Evolutionary conservation across 1,284 basidiomycete species (phyloP), one percentile per base, ranked within the genome.

Genomic region (Ceratobasidium theobromae): DNA sequence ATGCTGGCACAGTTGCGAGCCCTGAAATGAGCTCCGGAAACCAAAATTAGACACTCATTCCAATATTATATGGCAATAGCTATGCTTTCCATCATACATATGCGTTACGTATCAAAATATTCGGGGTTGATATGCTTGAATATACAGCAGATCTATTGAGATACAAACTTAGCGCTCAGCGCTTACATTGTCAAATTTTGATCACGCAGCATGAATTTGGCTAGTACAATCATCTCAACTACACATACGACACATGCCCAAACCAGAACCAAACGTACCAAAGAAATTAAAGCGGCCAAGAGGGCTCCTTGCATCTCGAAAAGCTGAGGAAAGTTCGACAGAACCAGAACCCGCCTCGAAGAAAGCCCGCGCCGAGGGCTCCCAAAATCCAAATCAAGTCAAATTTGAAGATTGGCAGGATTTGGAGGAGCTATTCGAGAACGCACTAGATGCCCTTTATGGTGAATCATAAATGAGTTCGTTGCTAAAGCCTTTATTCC

Each of bases 361-460:
- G 25, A 65, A 46, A 25, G 35, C 40, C 28, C 60, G 60, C 6
- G 27, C 49, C 0, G 40, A 53, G 21, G 60, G 45, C 8, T 35
- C 40, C 28, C n/a, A 53, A 53, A 51, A 65, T 16, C 60, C 25
- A 21, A 40, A 65, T 4, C 28, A 38, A 16, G 23, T 65, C 69
- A 78, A 79, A 68, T 73, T 75, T 52, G 80, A 83, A 65, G 86
- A 87, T 71, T 87, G 86, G 86, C 78, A 83, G 67, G 82, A 84
- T 74, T 75, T 87, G 46, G 86, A 86, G 72, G 83, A 84, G 65
- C 76, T 86, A 11, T 86, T 85, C 72, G 75, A 77, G 1, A 79
- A 79, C 57, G 84, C 84, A 9, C 77, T 80, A 4, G 82, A 84
- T 67, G 77, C 80, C 53, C 86, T 84, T 70, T 84, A 87, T 70